Percentiles rank a stretch among this genome's conserved stretches.
These are phyloP conservation scores for Pseudozyma flocculosa DNA, from an alignment of 1,284 basidiomycete genomes.

Conservation along the genomic window DNA sequence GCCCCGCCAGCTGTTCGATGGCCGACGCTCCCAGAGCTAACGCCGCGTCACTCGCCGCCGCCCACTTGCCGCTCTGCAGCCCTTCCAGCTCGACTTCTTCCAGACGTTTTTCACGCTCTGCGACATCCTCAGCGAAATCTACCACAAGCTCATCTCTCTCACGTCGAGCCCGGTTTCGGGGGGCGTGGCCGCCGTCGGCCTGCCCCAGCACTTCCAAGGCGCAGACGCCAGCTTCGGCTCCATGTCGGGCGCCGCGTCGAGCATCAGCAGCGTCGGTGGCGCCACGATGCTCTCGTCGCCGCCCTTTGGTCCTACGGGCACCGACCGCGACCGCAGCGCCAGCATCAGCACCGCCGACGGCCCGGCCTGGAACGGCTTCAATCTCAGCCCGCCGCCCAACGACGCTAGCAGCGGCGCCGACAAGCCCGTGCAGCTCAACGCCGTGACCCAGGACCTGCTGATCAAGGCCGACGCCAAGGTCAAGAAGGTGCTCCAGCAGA, in stretches of 20 bases:
- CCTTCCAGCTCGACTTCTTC: slow-evolving; percentile 43
- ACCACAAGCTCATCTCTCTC: slow-evolving; percentile 41
- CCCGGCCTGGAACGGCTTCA: background rate
- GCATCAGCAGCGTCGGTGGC: too few species aligned
- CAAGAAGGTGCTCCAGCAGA: slow-evolving; percentile 30
- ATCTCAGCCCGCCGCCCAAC: background rate
- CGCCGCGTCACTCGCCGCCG: too few species aligned
- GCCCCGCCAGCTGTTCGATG: slow-evolving; percentile 10
- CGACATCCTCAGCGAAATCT: slow-evolving; percentile 43
- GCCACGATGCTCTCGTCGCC: too few species aligned
- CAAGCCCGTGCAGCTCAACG: slow-evolving; percentile 6
- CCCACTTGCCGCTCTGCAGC: too few species aligned
- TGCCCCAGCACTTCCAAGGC: slow-evolving; percentile 1
- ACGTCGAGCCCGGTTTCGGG: slow-evolving; percentile 3
- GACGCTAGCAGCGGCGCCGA: background rate
- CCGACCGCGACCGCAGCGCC: slow-evolving; percentile 9
- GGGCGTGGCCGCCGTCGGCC: background rate
- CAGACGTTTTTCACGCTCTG: slow-evolving; percentile 46
- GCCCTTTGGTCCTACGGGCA: too few species aligned
- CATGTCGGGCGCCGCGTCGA: too few species aligned
- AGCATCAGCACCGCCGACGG: slow-evolving; percentile 9
- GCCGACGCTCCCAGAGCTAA: background rate
- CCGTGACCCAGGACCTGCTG: slow-evolving; percentile 28
- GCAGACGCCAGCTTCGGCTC: too few species aligned
- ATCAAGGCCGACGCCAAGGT: slow-evolving; percentile 45